Evolutionary conservation across 352 stramenopile genomes (phyloP).

Genomic region (Phytophthora pluvialis): DNA sequence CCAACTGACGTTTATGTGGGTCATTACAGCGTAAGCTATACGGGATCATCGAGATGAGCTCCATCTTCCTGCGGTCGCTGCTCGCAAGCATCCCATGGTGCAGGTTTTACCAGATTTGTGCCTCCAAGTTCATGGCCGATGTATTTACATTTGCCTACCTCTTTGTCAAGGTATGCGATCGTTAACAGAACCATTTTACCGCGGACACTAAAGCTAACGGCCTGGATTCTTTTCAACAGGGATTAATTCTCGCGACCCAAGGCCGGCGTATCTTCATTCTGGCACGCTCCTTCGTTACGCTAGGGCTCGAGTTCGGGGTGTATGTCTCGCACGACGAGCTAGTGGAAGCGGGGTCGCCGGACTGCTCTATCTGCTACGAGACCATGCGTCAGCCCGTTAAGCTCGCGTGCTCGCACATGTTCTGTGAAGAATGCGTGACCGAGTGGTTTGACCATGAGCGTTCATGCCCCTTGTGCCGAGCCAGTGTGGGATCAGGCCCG

Average conservation of each 20-base stretch:
- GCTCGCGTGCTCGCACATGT: constrained; percentile 81
- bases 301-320: constrained; percentile 69
- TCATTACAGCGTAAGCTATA: constrained; percentile 69
- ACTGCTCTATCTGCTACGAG: constrained; percentile 89
- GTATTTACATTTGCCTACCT: constrained; percentile 82
- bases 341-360: constrained; percentile 59
- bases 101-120: constrained; percentile 77
- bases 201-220: neutral
- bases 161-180: constrained; percentile 66
- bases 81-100: constrained; percentile 74
- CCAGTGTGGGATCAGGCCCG: constrained; percentile 44
- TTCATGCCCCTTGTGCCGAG: constrained; percentile 80
- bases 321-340: constrained; percentile 73
- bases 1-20: neutral
- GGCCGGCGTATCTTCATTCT: constrained; percentile 54
- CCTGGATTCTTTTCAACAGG: constrained; percentile 31
- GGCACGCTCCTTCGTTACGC: constrained; percentile 61
- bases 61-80: constrained; percentile 70
- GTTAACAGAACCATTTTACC: neutral
- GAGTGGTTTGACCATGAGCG: constrained; percentile 88
- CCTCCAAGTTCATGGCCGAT: constrained; percentile 77
- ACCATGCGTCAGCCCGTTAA: constrained; percentile 74
- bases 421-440: constrained; percentile 85
- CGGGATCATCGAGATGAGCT: constrained; percentile 75
- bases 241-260: constrained; percentile 64